Base-by-base conservation (phyloP, 2,329 filamentous ascomycete species). In the Penicillium sclerotiorum region DNA sequence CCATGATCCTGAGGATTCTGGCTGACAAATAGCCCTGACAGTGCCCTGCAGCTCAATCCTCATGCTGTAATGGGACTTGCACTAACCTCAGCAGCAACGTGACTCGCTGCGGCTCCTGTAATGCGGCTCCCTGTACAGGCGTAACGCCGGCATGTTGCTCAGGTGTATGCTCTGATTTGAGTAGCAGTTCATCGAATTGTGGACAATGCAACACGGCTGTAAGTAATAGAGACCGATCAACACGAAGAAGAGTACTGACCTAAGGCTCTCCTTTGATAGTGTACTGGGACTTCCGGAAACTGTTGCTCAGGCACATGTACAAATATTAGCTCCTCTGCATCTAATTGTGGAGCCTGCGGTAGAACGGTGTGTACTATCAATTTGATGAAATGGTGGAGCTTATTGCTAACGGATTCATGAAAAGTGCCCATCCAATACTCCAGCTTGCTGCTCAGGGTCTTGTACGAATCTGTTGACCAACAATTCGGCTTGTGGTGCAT, bases 241-340 rank as follows among this genome's bases (percentile, higher is more conserved):
- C 17, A 8, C 2, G 12, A 5, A 25, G 13, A 18, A 11, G 5
- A 17, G 5, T 5, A 25, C 4, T 5, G 9, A 20, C 17, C 15
- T 5, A 43, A 18, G 13, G 25, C 25, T 21, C 2, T 13, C 35
- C 8, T 20, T 13, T 21, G 1, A 12, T 32, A 43, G 40, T 43
- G 40, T 15, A 12, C 40, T 11, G 4, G 18, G 3, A 3, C 18
- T 2, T 43, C 25, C 5, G 25, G 25, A 11, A 30, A 4, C 25
- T 45, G 42, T 27, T 45, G 42, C n/a, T 33, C n/a, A 13, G 42
- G 42, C 11, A 15, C 42, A 23, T 45, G 42, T 21, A 45, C 42
- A 9, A 36, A 36, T 36, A 1, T 45, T 8, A 45, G 36, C 11
- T 22, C 42, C 3, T 35, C 28, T 23, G 11, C 30, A 15, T 21